A percentile compares a stretch with the other conserved stretches of the same genome.
These are phyloP conservation scores for Athelia sp. DNA, from an alignment of 1,284 basidiomycete genomes.

Conservation along the genomic window DNA sequence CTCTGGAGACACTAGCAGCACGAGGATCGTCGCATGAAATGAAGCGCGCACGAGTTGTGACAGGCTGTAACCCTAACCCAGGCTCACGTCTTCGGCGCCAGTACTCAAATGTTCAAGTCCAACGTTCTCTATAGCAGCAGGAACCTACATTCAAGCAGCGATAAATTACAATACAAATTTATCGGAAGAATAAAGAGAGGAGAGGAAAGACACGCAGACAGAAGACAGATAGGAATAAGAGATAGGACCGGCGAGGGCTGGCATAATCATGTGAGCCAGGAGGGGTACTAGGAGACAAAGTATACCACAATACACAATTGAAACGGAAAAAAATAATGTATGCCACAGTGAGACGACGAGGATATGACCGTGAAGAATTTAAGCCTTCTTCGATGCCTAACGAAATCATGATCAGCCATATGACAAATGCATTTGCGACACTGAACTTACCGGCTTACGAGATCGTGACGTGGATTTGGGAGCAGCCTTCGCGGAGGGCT, in stretches of 20 bases:
- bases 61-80: too few relatives aligned
- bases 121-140: neutral
- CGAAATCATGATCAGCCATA: too few relatives aligned
- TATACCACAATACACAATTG: too few relatives aligned
- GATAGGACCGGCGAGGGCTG: neutral
- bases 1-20: too few relatives aligned
- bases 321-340: neutral
- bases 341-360: neutral
- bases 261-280: neutral
- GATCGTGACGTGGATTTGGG: neutral
- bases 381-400: neutral
- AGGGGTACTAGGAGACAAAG: neutral
- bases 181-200: neutral
- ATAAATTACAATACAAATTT: conserved; percentile 1
- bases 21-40: too few relatives aligned
- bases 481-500: conserved; percentile 19
- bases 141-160: conserved; percentile 1
- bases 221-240: too few relatives aligned
- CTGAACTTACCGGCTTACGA: neutral
- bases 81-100: too few relatives aligned
- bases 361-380: neutral
- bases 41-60: too few relatives aligned
- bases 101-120: neutral
- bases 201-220: too few relatives aligned
- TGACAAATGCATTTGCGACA: too few relatives aligned